A percentile compares a stretch with the other conserved stretches of the same genome.
Conservation (phyloP, 1,139 yeast genomes). For the Torulaspora globosa region DNA sequence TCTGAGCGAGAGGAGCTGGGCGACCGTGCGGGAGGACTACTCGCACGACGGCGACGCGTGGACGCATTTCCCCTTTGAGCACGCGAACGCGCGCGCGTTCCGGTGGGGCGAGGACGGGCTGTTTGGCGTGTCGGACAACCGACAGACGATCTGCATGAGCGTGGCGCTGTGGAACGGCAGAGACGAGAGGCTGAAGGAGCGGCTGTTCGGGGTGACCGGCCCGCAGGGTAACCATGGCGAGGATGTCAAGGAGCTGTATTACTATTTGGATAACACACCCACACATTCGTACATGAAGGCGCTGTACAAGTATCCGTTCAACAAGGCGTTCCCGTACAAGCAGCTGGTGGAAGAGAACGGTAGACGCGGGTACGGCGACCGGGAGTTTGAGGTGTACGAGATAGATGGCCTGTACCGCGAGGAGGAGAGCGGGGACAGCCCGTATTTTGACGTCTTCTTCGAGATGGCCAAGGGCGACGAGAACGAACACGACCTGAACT, state of each 20-base stretch:
- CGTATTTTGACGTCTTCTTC: conserved; percentile 84
- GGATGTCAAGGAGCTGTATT: conserved; percentile 85
- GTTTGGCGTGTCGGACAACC: conserved; percentile 87
- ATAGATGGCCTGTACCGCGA: conserved; percentile 33
- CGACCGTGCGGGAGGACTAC: conserved; percentile 91
- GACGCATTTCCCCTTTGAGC: conserved; percentile 86
- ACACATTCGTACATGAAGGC: conserved; percentile 92
- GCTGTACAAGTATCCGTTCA: conserved; percentile 87
- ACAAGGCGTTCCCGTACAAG: conserved; percentile 70
- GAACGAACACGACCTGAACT: conserved; percentile 74
- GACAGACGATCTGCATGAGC: conserved; percentile 70
- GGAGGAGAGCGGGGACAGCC: conserved; percentile 58
- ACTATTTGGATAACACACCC: conserved; percentile 86
- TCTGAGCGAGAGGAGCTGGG: conserved; percentile 87
- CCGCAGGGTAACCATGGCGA: conserved; percentile 96
- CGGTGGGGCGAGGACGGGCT: conserved; percentile 98
- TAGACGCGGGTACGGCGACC: conserved; percentile 44
- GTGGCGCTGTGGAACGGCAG: conserved; percentile 91
- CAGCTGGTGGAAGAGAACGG: conserved; percentile 68
- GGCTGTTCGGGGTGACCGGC: conserved; percentile 84
- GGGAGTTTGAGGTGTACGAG: conserved; percentile 47
- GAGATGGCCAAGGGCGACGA: conserved; percentile 88
- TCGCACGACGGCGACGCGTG: conserved; percentile 88
- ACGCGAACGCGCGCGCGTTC: conserved; percentile 75
- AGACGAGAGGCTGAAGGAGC: conserved; percentile 82